Percentiles rank a stretch among this genome's conserved stretches.
Evolutionary conservation across 352 stramenopile genomes (phyloP).

Genomic region (Globisporangium rhizosaccharum): DNA sequence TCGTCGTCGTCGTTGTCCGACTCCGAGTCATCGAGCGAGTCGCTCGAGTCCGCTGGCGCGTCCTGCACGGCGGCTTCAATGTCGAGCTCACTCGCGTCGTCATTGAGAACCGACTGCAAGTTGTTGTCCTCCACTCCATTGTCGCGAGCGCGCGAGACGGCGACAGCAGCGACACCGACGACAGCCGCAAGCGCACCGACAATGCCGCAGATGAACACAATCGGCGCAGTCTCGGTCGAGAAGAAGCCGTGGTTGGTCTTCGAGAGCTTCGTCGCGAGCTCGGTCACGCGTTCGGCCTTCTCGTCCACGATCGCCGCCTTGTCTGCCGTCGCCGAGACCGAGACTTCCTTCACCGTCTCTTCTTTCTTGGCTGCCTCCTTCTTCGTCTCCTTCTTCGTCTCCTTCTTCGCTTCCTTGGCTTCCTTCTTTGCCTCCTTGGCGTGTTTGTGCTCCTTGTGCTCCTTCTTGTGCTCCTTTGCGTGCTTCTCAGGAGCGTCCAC

Average conservation of each 20-base stretch:
- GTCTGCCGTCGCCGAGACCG: not conserved
- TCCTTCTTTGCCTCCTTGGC: constrained; percentile 17
- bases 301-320: constrained; percentile 1
- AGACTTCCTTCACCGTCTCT: constrained; percentile 1
- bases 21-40: constrained; percentile 48
- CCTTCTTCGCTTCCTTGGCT: constrained; percentile 4
- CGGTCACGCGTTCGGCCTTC: constrained; percentile 31
- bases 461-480: constrained; percentile 14
- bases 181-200: constrained; percentile 62
- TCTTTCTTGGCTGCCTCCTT: constrained; percentile 7
- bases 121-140: constrained; percentile 17
- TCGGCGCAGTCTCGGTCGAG: constrained; percentile 28
- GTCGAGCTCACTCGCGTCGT: constrained; percentile 43
- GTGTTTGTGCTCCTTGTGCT: constrained; percentile 1
- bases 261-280: constrained; percentile 57
- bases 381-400: constrained; percentile 3
- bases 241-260: constrained; percentile 30
- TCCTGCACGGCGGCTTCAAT: constrained; percentile 44
- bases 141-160: constrained; percentile 28
- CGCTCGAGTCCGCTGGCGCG: constrained; percentile 25
- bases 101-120: constrained; percentile 32
- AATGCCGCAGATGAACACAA: constrained; percentile 61
- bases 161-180: constrained; percentile 53
- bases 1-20: constrained; percentile 37
- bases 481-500: constrained; percentile 5